Conservation (phyloP, 495 filamentous ascomycete species). For the Penicillium pulvis region DNA sequence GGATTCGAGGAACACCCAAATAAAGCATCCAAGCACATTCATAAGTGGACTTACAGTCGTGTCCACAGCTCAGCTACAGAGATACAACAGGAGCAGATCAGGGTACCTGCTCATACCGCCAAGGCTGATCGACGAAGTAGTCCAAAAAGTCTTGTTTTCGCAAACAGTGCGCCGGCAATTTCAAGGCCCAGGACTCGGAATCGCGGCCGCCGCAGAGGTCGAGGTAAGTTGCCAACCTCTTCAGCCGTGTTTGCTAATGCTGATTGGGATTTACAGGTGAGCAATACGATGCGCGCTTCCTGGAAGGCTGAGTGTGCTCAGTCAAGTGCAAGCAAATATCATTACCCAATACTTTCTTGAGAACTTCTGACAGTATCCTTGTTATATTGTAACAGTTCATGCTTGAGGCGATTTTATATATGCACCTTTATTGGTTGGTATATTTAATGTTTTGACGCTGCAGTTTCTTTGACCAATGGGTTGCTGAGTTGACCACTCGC, state of each 20-base stretch:
- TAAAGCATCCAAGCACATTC: constrained; percentile 23
- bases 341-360: neutral
- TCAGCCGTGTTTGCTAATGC: neutral
- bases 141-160: constrained; percentile 25
- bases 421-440: neutral
- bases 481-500: neutral
- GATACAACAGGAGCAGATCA: constrained; percentile 11
- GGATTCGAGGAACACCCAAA: constrained; percentile 6
- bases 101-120: neutral
- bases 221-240: constrained; percentile 23
- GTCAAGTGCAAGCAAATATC: neutral
- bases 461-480: neutral
- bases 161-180: constrained; percentile 14
- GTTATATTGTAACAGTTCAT: neutral
- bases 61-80: constrained; percentile 15
- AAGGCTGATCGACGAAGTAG: constrained; percentile 17
- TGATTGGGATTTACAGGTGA: constrained; percentile 29
- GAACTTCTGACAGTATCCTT: neutral
- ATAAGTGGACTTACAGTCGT: constrained; percentile 31
- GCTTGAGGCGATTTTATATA: neutral
- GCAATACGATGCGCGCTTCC: constrained; percentile 39
- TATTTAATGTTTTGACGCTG: neutral
- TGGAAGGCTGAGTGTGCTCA: constrained; percentile 17
- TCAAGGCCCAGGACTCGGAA: constrained; percentile 11
- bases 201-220: constrained; percentile 26